Percentiles rank a stretch among this genome's conserved stretches.
phyloP scores from a whole-genome alignment of 2,329 filamentous ascomycete species.

The Colletotrichum cuscutae region DNA sequence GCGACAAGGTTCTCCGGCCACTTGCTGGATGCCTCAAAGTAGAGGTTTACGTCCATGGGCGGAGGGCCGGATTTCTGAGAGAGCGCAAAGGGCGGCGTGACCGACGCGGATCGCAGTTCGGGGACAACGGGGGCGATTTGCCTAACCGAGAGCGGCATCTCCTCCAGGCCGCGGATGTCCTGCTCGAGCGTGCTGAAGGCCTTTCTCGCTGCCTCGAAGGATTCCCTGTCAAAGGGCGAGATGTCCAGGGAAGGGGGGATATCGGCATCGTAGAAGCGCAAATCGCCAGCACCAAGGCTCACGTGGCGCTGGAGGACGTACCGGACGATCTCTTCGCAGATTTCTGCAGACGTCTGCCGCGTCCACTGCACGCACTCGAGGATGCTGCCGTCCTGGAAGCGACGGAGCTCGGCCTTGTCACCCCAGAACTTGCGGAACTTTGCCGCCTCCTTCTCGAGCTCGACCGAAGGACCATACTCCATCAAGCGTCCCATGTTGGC shows the following conservation, averaged over 20 bases:
- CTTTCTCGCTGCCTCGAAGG: constrained; percentile 76
- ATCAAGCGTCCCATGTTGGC: constrained; percentile 79
- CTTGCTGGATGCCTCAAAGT: constrained; percentile 91
- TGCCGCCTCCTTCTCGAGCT: constrained; percentile 84
- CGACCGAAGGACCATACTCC: constrained; percentile 88
- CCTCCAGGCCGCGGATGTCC: constrained; percentile 80
- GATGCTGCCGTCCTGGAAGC: constrained; percentile 96
- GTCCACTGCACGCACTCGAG: constrained; percentile 91
- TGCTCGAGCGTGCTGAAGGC: constrained; percentile 80
- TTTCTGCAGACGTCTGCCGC: constrained; percentile 68
- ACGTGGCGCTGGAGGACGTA: constrained; percentile 80
- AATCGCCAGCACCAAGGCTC: constrained; percentile 63
- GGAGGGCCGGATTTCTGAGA: constrained; percentile 54
- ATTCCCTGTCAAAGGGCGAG: constrained; percentile 58
- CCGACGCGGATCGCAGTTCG: constrained; percentile 78
- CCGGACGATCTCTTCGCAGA: constrained; percentile 82
- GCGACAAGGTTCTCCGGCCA: constrained; percentile 94
- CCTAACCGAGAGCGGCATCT: constrained; percentile 86
- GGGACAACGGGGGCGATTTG: constrained; percentile 80
- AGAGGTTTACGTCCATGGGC: constrained; percentile 83
- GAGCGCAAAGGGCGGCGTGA: constrained; percentile 61
- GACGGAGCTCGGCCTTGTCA: constrained; percentile 88
- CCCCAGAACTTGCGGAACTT: constrained; percentile 95
- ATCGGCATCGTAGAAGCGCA: constrained; percentile 61
- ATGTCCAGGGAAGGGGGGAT: constrained; percentile 60